Evolutionary conservation across 202 grass and related monocot genomes (phyloP).

Genomic region (Saccharum hybrid): DNA sequence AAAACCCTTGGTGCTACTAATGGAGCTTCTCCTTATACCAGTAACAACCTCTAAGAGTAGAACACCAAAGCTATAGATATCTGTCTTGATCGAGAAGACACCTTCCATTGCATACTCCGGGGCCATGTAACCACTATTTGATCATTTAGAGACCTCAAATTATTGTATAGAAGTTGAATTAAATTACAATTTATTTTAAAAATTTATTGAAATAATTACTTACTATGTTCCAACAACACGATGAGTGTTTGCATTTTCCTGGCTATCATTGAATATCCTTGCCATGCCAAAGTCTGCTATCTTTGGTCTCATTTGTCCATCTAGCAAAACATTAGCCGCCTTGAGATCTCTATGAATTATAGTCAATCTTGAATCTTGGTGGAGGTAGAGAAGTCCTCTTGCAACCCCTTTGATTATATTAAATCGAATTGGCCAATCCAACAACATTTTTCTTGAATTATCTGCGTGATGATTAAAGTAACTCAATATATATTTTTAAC

Average conservation of each 20-base stretch:
- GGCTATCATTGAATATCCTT: slow-evolving; percentile 44
- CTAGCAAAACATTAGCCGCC: background rate
- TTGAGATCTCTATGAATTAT: background rate
- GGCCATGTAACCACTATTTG: slow-evolving; percentile 55
- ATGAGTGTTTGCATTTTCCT: slow-evolving; percentile 39
- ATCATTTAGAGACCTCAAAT: background rate
- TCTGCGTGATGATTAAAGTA: slow-evolving; percentile 25
- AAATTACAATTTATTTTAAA: background rate
- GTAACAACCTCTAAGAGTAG: slow-evolving; percentile 58
- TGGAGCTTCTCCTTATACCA: slow-evolving; percentile 12
- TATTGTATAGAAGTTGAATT: background rate
- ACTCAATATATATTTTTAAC: background rate
- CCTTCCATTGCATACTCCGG: slow-evolving; percentile 58
- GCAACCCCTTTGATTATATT: slow-evolving; percentile 58
- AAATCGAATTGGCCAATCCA: slow-evolving; percentile 57
- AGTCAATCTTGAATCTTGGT: background rate
- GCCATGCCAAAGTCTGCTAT: slow-evolving; percentile 73
- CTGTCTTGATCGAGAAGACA: slow-evolving; percentile 45
- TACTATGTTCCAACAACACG: slow-evolving; percentile 66
- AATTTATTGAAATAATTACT: background rate
- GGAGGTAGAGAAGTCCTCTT: slow-evolving; percentile 45
- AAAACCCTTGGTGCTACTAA: background rate
- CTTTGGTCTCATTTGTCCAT: slow-evolving; percentile 38
- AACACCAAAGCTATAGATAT: slow-evolving; percentile 45
- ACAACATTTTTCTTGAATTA: slow-evolving; percentile 2